Evolutionary conservation across 78 protist species (phyloP).

Genomic region (Pigoraptor vietnamica): DNA sequence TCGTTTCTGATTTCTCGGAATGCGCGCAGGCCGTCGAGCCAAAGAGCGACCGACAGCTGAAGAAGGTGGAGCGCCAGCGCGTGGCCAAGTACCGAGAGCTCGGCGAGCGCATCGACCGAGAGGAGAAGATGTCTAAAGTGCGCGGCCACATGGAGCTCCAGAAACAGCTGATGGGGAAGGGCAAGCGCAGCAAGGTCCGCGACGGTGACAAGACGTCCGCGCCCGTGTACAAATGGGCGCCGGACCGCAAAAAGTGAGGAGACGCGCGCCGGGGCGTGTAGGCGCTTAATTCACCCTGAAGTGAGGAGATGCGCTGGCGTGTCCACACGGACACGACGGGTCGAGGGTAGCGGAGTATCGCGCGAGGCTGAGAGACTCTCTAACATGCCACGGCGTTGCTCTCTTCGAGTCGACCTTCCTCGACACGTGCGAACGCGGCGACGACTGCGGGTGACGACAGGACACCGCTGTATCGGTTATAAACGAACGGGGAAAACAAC

Average conservation of each 20-base stretch:
- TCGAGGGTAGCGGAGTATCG: too few species aligned
- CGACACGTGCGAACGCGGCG: too few species aligned
- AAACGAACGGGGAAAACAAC: too few species aligned
- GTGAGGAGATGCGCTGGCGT: too few species aligned
- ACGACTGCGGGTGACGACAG: too few species aligned
- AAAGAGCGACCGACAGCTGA: background rate
- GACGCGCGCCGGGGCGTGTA: too few species aligned
- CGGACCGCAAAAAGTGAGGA: background rate
- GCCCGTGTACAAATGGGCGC: conserved; percentile 4
- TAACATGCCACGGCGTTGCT: too few species aligned
- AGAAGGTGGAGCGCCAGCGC: background rate
- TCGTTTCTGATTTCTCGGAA: background rate
- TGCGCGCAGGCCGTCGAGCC: background rate
- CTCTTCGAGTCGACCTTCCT: too few species aligned
- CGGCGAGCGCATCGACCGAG: background rate
- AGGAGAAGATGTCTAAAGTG: background rate
- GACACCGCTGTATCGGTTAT: too few species aligned
- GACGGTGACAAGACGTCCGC: background rate
- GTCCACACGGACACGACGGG: too few species aligned
- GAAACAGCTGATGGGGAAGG: background rate
- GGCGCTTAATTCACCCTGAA: too few species aligned
- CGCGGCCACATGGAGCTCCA: background rate
- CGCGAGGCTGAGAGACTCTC: too few species aligned
- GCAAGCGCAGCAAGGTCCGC: background rate
- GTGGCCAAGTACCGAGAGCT: background rate